Evolutionary conservation across 306 rosid species (phyloP), one percentile per base, ranked within the genome.

Genomic region (Nissolia schottii): DNA sequence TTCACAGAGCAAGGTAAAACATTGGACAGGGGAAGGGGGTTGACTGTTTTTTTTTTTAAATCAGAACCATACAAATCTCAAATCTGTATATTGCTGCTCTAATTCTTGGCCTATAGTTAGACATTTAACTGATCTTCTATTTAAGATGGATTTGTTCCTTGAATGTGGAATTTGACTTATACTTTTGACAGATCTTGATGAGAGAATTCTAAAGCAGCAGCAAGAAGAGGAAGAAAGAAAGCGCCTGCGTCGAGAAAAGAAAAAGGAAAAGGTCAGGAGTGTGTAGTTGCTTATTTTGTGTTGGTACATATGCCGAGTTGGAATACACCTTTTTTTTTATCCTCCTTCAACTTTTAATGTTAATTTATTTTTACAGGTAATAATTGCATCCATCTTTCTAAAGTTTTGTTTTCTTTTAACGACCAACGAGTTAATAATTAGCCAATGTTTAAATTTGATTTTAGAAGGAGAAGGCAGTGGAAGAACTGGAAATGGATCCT

Each of bases 141-240:
- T 50, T 78, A 25, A n/a, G 32, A 50, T 54, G 54, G 12, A 8
- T 38, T 65, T 60, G 16, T 10, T 79, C 10, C 48, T 57, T 60
- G 16, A 24, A 27, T 41, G 22, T 63, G 57, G 57, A 51, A 57
- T 59, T 65, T 54, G 43, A 66, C 38, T 19, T 62, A 31, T 62
- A 23, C 32, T 13, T 59, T 57, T 24, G 29, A 60, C 67, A 91
- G 99, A 95, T 84, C 95, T 95, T 80, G 99, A 95, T 37, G 99
- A 89, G 14, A 85, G 99, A 74, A 87, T 95, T 64, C 49, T 91
- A 75, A 95, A 88, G 79, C 97, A 91, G 77, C 99, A 91, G 82
- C 96, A 91, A 76, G 99, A 95, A 79, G 99, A 95, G 85, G 99
- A 91, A 74, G 96, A 94, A 79, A 86, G 88, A 74, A 94, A 91